Evolutionary conservation across 129 eudicot genomes (phyloP).

Genomic region (Silybum marianum): DNA sequence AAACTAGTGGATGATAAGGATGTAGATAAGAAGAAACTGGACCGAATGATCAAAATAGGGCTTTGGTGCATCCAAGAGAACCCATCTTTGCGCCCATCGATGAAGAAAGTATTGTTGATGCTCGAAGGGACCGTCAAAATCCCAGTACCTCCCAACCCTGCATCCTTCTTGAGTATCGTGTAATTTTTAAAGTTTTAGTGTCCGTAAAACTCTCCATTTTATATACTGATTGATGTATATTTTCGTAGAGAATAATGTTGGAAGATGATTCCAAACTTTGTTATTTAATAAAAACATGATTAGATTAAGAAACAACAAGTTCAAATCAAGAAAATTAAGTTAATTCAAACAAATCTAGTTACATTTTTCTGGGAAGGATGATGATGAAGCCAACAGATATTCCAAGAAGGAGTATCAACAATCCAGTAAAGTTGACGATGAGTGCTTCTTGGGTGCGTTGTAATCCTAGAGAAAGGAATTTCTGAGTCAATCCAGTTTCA

Average conservation of each 20-base stretch:
- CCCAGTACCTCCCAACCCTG: conserved; percentile 23
- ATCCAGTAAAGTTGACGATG: conserved; percentile 63
- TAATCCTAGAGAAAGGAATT: conserved; percentile 40
- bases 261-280: neutral
- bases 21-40: conserved; percentile 5
- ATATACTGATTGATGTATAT: neutral
- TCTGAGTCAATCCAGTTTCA: conserved; percentile 53
- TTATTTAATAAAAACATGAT: neutral
- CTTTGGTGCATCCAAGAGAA: conserved; percentile 34
- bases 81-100: conserved; percentile 25
- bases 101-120: conserved; percentile 24
- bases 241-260: neutral
- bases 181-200: neutral
- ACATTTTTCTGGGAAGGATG: conserved; percentile 40
- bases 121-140: conserved; percentile 27
- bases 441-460: conserved; percentile 59
- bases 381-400: conserved; percentile 52
- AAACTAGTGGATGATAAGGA: conserved; percentile 23
- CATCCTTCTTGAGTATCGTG: neutral
- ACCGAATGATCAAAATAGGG: conserved; percentile 20
- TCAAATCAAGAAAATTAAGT: neutral
- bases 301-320: neutral
- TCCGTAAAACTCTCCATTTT: too few relatives aligned
- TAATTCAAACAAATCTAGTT: conserved; percentile 14
- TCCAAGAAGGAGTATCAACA: conserved; percentile 58